Evolutionary conservation across 192 early-diverging fungal genomes (phyloP).

Genomic region (Jimgerdemannia lactiflua): DNA sequence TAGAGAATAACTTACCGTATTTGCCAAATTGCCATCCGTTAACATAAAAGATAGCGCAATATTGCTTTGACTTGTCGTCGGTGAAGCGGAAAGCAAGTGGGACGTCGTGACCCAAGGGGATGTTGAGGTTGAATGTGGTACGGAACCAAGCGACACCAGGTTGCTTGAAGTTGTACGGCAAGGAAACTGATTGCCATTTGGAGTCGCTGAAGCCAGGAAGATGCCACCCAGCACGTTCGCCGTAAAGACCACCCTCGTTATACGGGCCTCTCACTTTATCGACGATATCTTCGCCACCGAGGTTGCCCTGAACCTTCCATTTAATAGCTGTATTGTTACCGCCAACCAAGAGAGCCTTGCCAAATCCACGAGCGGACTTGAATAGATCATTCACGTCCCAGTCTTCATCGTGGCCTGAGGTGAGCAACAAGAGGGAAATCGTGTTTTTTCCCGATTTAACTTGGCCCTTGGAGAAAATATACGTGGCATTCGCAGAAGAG

Average conservation of each 20-base stretch:
- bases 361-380: slow-evolving; percentile 1
- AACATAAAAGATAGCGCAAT: slow-evolving; percentile 3
- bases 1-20: slow-evolving; percentile 5
- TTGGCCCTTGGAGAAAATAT: neutral
- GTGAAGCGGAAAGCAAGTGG: slow-evolving; percentile 6
- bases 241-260: slow-evolving; percentile 16
- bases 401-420: slow-evolving; percentile 10
- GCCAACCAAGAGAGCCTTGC: slow-evolving; percentile 2
- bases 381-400: neutral
- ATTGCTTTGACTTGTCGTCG: neutral
- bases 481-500: too few species aligned
- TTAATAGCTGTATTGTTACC: neutral
- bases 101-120: slow-evolving; percentile 3
- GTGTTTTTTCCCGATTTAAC: neutral
- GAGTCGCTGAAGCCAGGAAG: slow-evolving; percentile 5
- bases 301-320: slow-evolving; percentile 16
- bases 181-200: neutral
- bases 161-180: neutral
- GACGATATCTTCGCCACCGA: slow-evolving; percentile 10
- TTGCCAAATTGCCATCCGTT: slow-evolving; percentile 17
- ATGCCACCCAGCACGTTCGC: slow-evolving; percentile 12
- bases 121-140: slow-evolving; percentile 7
- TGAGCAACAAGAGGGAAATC: slow-evolving; percentile 5
- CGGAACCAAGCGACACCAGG: slow-evolving; percentile 13
- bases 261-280: slow-evolving; percentile 6